phyloP scores from a whole-genome alignment of 140 eudicot genomes.

The Erigeron philadelphicus region DNA sequence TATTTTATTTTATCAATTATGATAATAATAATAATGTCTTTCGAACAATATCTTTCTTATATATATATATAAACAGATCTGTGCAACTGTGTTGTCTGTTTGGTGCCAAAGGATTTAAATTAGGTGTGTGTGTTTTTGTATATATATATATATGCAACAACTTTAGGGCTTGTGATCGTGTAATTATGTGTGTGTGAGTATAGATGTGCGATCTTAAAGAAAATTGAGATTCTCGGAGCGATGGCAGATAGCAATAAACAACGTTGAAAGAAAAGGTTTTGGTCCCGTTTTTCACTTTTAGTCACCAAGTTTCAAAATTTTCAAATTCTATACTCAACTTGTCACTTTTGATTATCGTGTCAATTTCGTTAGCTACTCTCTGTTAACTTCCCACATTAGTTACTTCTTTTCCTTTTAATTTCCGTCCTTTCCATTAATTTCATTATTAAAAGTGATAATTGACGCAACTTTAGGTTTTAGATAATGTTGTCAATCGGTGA shows the following conservation, averaged over 20 bases:
- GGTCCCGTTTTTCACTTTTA: no score
- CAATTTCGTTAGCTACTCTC: no score
- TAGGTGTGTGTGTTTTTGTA: neutral
- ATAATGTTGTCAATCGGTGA: no score
- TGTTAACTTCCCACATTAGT: no score
- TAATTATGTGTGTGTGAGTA: constrained; percentile 11
- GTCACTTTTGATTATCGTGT: no score
- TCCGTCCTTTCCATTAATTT: no score
- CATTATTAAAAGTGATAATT: no score
- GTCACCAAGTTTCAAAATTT: no score
- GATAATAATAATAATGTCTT: neutral
- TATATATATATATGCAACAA: neutral
- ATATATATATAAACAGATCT: constrained; percentile 10
- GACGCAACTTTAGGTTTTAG: no score
- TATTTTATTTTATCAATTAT: neutral
- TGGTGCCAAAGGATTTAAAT: constrained; percentile 14
- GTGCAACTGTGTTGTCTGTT: neutral
- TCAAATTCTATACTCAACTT: no score
- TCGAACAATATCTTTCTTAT: neutral
- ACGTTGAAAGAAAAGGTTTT: no score
- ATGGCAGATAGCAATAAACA: neutral
- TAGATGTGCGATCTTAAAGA: constrained; percentile 11
- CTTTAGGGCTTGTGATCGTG: constrained; percentile 20
- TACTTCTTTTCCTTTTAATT: no score
- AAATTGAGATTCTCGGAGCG: constrained; percentile 7